These are phyloP conservation scores for Leishmania aethiopica DNA, from an alignment of 208 protist species.

Conservation along the genomic window DNA sequence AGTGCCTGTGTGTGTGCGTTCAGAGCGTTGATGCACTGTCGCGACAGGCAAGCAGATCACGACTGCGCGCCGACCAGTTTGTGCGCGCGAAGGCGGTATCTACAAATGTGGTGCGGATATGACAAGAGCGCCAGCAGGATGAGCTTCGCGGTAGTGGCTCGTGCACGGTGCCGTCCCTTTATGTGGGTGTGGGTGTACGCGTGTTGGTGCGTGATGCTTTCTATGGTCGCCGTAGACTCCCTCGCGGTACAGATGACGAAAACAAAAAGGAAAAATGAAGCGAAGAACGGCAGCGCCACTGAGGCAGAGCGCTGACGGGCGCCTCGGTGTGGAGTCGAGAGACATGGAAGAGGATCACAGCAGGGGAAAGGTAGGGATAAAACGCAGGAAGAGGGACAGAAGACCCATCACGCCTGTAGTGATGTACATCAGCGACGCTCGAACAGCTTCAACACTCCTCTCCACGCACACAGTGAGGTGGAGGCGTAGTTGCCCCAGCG, in stretches of 20 bases:
- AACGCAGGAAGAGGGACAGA: not conserved
- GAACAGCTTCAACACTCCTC: not conserved
- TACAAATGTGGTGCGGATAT: not conserved
- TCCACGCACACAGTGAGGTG: not conserved
- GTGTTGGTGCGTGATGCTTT: not conserved
- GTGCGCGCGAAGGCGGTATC: not conserved
- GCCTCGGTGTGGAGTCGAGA: not conserved
- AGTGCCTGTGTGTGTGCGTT: not conserved
- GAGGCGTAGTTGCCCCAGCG: not conserved
- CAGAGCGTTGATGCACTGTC: not conserved
- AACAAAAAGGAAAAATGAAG: not conserved
- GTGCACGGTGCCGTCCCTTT: not conserved
- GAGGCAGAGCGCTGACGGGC: not conserved
- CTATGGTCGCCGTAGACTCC: not conserved
- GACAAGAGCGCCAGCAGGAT: not conserved
- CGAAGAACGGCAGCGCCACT: not conserved
- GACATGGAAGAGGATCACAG: not conserved
- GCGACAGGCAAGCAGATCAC: not conserved
- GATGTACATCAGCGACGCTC: not conserved
- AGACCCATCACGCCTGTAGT: not conserved
- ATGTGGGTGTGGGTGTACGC: not conserved
- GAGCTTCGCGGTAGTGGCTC: not conserved
- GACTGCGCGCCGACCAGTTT: not conserved
- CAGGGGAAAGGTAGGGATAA: not conserved
- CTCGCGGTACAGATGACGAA: not conserved